Evolutionary conservation across 371 early-diverging fungal species (phyloP), one percentile per base, ranked within the genome.

Genomic region (Nematocida sp.): DNA sequence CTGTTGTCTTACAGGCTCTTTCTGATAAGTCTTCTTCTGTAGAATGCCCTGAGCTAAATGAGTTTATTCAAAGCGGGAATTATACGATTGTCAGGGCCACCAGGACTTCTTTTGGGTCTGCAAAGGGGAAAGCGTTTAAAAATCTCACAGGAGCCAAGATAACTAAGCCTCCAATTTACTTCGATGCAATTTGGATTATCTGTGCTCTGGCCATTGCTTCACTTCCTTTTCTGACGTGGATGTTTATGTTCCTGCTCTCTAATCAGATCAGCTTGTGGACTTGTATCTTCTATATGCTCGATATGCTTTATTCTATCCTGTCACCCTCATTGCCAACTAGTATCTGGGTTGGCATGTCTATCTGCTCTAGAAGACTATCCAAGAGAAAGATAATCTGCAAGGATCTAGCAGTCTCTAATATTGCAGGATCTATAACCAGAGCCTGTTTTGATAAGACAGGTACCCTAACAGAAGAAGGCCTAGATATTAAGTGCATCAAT

Each of bases 381-480:
- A 86, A 86, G 52, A 70, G 84, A n/a, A 86, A 87, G 25, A 93
- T 97, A 54, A 91, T 87, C 81, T 95, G 96, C 80, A 95, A 90
- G 58, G 88, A 89, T 46, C 92, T 93, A 0, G 88, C 92, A 1
- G 85, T 92, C 17, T 93, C 97, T 48, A 94, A 94, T 79, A 87
- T 94, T 63, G 88, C 93, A 40, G 97, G 98, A 41, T 91, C 91
- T 75, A 83, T 96, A 49, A 89, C 95, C 76, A 87, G 91, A 38
- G 91, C 93, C 86, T 89, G 92, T 75, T 98, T 98, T 86, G 99
- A 99, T 85, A 99, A 99, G 82, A 98, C 98, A 2, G 98, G 98
- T 1, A 99, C 98, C 2, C 81, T 99, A 51, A 97, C 98, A 0
- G 92, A 94, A 78, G 95, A 95, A 77, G 95, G 94, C 0, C 83